These are phyloP conservation scores for Aspergillus egyptiacus DNA, from an alignment of 495 filamentous ascomycete genomes.

Conservation along the genomic window DNA sequence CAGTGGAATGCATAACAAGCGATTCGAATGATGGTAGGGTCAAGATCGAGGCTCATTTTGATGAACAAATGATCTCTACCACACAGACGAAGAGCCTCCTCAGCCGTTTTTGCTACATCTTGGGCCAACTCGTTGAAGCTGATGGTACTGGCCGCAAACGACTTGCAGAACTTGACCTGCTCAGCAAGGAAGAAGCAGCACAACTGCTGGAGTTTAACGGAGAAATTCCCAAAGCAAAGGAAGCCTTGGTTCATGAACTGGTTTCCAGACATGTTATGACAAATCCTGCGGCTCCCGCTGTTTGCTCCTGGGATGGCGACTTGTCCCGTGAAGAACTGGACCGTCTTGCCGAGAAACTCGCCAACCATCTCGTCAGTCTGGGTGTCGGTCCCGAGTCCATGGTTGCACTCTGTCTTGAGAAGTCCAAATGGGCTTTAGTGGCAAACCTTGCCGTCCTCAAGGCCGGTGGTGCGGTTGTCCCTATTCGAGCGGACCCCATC, in stretches of 20 bases:
- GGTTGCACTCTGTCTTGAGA: conserved; percentile 49
- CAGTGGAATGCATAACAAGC: conserved; percentile 22
- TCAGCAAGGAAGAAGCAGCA: conserved; percentile 6
- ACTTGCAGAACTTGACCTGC: background rate
- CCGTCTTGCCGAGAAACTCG: conserved; percentile 24
- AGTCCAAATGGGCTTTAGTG: conserved; percentile 39
- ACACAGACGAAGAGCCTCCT: background rate
- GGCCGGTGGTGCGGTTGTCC: conserved; percentile 28
- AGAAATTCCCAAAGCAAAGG: background rate
- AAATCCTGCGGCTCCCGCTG: background rate
- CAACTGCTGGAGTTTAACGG: conserved; percentile 13
- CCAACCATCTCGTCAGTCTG: conserved; percentile 23
- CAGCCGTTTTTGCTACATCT: conserved; percentile 13
- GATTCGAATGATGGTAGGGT: background rate
- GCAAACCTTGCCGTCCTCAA: conserved; percentile 32
- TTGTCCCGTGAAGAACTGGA: conserved; percentile 31
- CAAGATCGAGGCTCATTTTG: conserved; percentile 6
- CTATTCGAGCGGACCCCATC: conserved; percentile 21
- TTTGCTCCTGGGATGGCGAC: conserved; percentile 24
- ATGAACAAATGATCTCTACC: background rate
- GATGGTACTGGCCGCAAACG: background rate
- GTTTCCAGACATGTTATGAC: background rate
- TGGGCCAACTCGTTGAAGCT: conserved; percentile 2
- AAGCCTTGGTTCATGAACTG: conserved; percentile 5
- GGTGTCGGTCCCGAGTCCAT: conserved; percentile 34